Evolutionary conservation across 1,284 basidiomycete genomes (phyloP).

Genomic region (Schizophyllum amplum): DNA sequence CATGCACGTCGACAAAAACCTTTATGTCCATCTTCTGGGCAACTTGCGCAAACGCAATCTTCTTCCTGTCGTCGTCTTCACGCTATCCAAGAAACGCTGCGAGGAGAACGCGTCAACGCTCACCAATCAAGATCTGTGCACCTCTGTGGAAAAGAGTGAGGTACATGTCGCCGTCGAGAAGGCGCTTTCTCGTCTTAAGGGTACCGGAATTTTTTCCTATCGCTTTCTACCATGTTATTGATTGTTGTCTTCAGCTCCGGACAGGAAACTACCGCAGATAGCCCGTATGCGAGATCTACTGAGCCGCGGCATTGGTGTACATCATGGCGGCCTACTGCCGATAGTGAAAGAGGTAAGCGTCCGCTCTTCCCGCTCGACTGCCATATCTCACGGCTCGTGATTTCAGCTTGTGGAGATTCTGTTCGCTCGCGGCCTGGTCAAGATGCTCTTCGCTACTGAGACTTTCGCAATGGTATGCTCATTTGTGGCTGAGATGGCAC

Average conservation of each 20-base stretch:
- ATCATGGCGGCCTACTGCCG: constrained; percentile 94
- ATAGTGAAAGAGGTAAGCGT: constrained; percentile 87
- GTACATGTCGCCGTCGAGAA: constrained; percentile 93
- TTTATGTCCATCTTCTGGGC: constrained; percentile 91
- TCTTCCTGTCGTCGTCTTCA: constrained; percentile 94
- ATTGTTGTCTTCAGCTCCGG: constrained; percentile 53
- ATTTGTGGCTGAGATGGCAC: background rate
- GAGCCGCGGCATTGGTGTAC: constrained; percentile 90
- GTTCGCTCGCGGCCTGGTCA: constrained; percentile 93
- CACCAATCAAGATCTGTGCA: constrained; percentile 84
- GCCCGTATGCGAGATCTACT: constrained; percentile 87
- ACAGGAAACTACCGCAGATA: constrained; percentile 95
- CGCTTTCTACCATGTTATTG: constrained; percentile 1
- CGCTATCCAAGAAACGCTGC: constrained; percentile 94
- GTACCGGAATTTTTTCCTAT: constrained; percentile 21
- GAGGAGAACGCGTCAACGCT: constrained; percentile 93
- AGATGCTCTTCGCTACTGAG: constrained; percentile 96
- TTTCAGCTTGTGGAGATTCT: constrained; percentile 90
- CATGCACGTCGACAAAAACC: constrained; percentile 77
- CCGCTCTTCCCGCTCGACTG: background rate
- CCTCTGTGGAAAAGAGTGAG: constrained; percentile 89
- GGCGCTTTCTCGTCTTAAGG: constrained; percentile 86
- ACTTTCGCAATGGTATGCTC: constrained; percentile 92
- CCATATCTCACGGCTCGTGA: constrained; percentile 6
- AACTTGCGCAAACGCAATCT: constrained; percentile 81